Conservation (phyloP, 805 yeast genomes). For the Torulaspora gathmanii region DNA sequence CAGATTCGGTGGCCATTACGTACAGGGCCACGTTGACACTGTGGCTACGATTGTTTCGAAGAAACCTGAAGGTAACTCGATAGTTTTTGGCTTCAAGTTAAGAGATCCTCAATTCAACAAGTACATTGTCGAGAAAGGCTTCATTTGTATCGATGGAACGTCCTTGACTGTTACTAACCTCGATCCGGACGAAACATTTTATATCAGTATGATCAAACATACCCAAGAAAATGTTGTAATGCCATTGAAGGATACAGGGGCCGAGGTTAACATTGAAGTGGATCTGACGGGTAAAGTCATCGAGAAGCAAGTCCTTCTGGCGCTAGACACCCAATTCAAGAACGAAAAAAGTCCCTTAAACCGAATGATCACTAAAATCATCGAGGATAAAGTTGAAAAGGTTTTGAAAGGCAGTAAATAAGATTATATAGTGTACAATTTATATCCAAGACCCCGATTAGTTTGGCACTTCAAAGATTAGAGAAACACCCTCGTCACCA, state of each 20-base stretch:
- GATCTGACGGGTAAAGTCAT: conserved; percentile 90
- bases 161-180: conserved; percentile 84
- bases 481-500: conserved; percentile 93
- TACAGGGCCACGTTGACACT: conserved; percentile 96
- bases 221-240: conserved; percentile 79
- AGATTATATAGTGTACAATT: conserved; percentile 12
- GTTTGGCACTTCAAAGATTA: conserved; percentile 51
- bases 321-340: conserved; percentile 50
- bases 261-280: conserved; percentile 82
- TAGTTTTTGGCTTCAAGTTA: conserved; percentile 67
- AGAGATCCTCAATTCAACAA: conserved; percentile 54
- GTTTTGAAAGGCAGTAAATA: conserved; percentile 8
- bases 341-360: conserved; percentile 48
- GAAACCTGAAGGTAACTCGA: conserved; percentile 66
- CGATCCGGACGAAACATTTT: conserved; percentile 57
- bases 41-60: conserved; percentile 58
- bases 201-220: conserved; percentile 87
- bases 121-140: conserved; percentile 93
- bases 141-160: conserved; percentile 88
- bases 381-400: conserved; percentile 41
- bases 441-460: conserved; percentile 6
- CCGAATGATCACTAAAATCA: conserved; percentile 44
- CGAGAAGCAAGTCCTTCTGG: conserved; percentile 71
- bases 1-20: conserved; percentile 94
- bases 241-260: conserved; percentile 60